Evolutionary conservation across 1,139 yeast species (phyloP), one percentile per base, ranked within the genome.

Genomic region (Taphrina flavorubra): DNA sequence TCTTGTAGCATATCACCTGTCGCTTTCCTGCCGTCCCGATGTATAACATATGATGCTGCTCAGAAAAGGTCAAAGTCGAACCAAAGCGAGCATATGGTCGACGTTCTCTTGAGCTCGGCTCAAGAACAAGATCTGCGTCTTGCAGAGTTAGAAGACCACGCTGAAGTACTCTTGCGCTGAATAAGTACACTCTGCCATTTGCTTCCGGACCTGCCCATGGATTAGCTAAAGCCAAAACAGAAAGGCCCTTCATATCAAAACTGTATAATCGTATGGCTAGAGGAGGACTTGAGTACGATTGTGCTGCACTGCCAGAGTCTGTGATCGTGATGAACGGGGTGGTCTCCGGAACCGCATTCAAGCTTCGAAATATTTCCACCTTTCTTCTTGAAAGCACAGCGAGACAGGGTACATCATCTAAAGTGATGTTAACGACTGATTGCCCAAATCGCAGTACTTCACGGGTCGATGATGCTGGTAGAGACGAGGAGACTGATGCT

Each of bases 151-250:
- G 46, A 14, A 3, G 8, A 14, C 53, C 37, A 13, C 51, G 18
- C 5, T 10, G n/a, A 4, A 63, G 46, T 7, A 18, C 25, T n/a
- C 20, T 25, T 37, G 42, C 18, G 46, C 36, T 11, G 37, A 63
- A 55, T n/a, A 63, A 39, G 42, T 55, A 55, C 34, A 55, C 61
- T 36, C 46, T 40, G 4, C 61, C 67, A n/a, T 47, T 31, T 3
- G 49, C 36, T 7, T 14, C 25, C 6, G 34, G 55, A n/a, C 67
- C 67, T 13, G 46, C 14, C 67, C 61, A 63, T 14, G 60, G 56
- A 16, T 46, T 57, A 7, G 51, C 20, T 13, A 63, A 18, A 14
- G 67, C 67, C 16, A 63, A 20, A 13, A 55, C 34, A 10, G 42
- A 5, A 16, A 11, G 10, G 4, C 61, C 61, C 10, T 31, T 20